phyloP scores from a whole-genome alignment of 1,284 basidiomycete genomes.

The Ganoderma boninense region DNA sequence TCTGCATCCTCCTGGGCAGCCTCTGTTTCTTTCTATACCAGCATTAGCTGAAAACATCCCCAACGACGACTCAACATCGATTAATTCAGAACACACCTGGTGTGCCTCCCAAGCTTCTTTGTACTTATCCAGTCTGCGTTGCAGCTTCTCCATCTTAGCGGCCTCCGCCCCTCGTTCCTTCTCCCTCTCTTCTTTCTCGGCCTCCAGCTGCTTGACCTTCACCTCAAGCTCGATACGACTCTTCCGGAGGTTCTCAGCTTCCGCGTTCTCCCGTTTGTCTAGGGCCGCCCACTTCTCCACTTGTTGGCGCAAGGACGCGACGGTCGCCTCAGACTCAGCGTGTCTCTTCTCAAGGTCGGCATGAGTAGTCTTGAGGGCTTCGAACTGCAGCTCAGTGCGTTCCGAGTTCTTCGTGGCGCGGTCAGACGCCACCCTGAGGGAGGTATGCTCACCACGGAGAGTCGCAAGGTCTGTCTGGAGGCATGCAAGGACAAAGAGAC shows the following conservation, averaged over 20 bases:
- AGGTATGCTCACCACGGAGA: constrained; percentile 46
- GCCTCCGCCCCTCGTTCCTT: constrained; percentile 32
- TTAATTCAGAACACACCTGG: constrained; percentile 19
- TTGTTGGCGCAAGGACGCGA: constrained; percentile 65
- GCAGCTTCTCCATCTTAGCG: constrained; percentile 34
- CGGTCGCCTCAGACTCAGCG: constrained; percentile 63
- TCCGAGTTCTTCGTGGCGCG: constrained; percentile 60
- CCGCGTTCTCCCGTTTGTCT: constrained; percentile 68
- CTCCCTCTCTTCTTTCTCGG: constrained; percentile 48
- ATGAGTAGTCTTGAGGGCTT: constrained; percentile 60
- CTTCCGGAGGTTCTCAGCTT: constrained; percentile 63
- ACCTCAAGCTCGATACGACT: constrained; percentile 64
- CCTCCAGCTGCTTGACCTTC: constrained; percentile 57
- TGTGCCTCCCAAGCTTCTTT: constrained; percentile 33
- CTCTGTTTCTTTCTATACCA: constrained; percentile 43
- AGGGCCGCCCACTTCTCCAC: constrained; percentile 72
- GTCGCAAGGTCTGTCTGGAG: constrained; percentile 45
- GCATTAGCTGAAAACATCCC: background rate
- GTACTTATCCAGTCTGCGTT: constrained; percentile 36
- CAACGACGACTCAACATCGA: background rate
- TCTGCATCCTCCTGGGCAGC: constrained; percentile 45
- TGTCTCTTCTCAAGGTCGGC: constrained; percentile 62
- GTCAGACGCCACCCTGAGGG: constrained; percentile 54
- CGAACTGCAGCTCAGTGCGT: constrained; percentile 63
- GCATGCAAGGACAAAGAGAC: constrained; percentile 1